Percentiles rank a stretch among this genome's conserved stretches.
Conservation (phyloP, 2,329 filamentous ascomycete species). For the Diaporthe citri region DNA sequence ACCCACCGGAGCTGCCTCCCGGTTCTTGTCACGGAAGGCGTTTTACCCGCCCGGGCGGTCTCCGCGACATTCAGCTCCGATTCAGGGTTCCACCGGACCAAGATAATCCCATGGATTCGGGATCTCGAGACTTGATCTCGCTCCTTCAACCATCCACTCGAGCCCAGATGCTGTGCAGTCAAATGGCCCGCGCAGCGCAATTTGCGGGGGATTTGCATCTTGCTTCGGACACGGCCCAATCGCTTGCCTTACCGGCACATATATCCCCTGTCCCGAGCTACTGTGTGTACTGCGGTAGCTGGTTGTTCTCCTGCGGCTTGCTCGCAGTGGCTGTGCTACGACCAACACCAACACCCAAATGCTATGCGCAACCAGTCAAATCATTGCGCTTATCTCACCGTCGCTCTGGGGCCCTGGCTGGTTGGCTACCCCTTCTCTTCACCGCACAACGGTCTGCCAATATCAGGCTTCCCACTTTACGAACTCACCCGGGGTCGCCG, state of each 20-base stretch:
- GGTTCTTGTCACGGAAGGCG: conserved; percentile 20
- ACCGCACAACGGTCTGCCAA: neutral
- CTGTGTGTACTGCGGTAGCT: conserved; percentile 7
- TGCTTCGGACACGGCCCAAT: conserved; percentile 37
- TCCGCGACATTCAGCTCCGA: conserved; percentile 17
- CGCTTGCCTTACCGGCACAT: conserved; percentile 12
- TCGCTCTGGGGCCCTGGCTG: neutral
- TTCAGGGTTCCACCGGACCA: conserved; percentile 19
- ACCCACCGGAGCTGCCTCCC: conserved; percentile 19
- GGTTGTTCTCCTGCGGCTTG: neutral
- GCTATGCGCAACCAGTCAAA: conserved; percentile 27
- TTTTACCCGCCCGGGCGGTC: neutral
- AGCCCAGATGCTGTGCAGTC: neutral
- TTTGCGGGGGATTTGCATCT: conserved; percentile 20
- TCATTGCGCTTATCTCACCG: conserved; percentile 31
- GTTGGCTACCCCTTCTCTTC: conserved; percentile 3
- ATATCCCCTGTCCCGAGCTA: conserved; percentile 3
- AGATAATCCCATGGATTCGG: neutral
- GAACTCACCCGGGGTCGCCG: conserved; percentile 34
- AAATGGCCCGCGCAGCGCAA: conserved; percentile 3
- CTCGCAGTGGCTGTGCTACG: conserved; percentile 35
- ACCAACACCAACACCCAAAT: conserved; percentile 17
- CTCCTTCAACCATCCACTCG: neutral
- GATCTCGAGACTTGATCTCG: neutral
- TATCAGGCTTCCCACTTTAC: conserved; percentile 18